Conservation (phyloP, 805 yeast genomes). For the Saturnispora bothae region DNA sequence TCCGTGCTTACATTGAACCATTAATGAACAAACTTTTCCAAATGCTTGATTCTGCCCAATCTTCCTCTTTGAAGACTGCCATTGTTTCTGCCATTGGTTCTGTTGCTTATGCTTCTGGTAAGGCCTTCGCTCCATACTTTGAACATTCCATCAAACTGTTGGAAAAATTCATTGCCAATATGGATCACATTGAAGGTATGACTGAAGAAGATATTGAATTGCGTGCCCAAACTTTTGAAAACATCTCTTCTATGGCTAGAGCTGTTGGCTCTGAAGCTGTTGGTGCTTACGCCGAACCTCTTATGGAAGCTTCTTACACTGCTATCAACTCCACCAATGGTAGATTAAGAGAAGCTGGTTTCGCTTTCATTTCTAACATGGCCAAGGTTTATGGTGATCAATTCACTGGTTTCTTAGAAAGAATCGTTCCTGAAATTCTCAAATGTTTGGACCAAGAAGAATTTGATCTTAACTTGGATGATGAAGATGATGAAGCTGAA, state of each 20-base stretch:
- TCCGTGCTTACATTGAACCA: slow-evolving; percentile 70
- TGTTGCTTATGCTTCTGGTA: slow-evolving; percentile 92
- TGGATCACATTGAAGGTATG: slow-evolving; percentile 60
- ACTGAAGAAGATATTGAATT: slow-evolving; percentile 85
- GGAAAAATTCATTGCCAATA: slow-evolving; percentile 68
- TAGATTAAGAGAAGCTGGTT: slow-evolving; percentile 89
- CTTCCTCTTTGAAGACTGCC: slow-evolving; percentile 66
- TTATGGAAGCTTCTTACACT: slow-evolving; percentile 77
- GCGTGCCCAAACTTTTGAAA: slow-evolving; percentile 86
- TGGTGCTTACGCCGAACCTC: slow-evolving; percentile 74
- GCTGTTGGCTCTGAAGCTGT: slow-evolving; percentile 92
- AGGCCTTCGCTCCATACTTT: slow-evolving; percentile 77
- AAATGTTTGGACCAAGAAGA: slow-evolving; percentile 82
- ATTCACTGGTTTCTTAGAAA: slow-evolving; percentile 75
- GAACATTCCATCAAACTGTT: slow-evolving; percentile 67
- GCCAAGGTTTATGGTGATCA: slow-evolving; percentile 91
- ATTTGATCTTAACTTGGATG: slow-evolving; percentile 45
- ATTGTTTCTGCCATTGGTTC: slow-evolving; percentile 95
- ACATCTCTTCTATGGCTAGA: slow-evolving; percentile 87
- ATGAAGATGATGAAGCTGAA: slow-evolving; percentile 41
- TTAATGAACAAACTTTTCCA: slow-evolving; percentile 81
- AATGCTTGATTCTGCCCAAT: slow-evolving; percentile 67
- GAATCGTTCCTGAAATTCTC: slow-evolving; percentile 74
- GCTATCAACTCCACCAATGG: slow-evolving; percentile 70
- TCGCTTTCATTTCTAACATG: slow-evolving; percentile 84